Base-by-base conservation (phyloP, 768 basidiomycete species). In the Tubosaeta sp. region DNA sequence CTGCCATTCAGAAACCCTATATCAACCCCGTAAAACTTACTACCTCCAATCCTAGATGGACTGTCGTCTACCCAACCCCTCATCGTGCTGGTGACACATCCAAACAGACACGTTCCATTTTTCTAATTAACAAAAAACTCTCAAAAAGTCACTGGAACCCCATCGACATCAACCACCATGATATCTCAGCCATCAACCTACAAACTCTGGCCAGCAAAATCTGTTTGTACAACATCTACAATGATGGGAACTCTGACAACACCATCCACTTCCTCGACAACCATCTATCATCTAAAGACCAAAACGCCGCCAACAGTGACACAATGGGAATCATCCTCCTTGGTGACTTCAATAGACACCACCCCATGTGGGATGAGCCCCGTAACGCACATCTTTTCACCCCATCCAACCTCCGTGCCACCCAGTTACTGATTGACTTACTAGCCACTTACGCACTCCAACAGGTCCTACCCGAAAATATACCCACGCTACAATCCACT, bases 11-110 rank as follows among this genome's bases (percentile, higher is more conserved):
- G 26, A 41, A 50, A 50, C 48, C 41, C 6, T 3, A 14, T 5
- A 43, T 50, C 10, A 50, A 50, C 9, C 13, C 8, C 6, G 32
- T 50, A 6, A 50, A 50, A 19, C 48, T 50, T 17, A 50, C 48
- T 14, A 6, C 29, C 1, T 4, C 41, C 0, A 50, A 34, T 16
- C 32, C 41, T 0, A 26, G 25, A 35, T 50, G 49, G 42, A 50
- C 27, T 10, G 3, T 50, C 12, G 11, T 17, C 13, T 31, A 43
- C 26, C 26, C 43, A 4, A 5, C 7, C 26, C 27, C 43, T 6
- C 27, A 43, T 4, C 6, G 13, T 7, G 14, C 26, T 7, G n/a
- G n/a, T n/a, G n/a, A n/a, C n/a, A n/a, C n/a, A n/a, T n/a, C n/a
- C n/a, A n/a, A n/a, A n/a, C n/a, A n/a, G n/a, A 50, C 25, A 1